Evolutionary conservation across 225 moss, liverwort and hornwort species (phyloP).

Genomic region (Physcomitrellopsis africana): DNA sequence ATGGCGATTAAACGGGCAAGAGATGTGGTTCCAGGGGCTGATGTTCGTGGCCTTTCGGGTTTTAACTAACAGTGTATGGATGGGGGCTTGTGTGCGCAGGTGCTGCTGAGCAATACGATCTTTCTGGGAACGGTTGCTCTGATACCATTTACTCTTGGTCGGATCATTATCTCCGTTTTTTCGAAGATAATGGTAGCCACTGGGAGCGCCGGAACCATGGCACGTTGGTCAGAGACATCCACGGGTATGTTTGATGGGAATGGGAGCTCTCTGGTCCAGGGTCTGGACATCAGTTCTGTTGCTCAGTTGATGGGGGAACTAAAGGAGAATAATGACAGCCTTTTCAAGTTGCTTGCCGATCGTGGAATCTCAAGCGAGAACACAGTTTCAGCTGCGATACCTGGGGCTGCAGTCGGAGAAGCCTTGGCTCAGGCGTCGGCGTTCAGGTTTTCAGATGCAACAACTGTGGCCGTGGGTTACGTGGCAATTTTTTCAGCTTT

Average conservation of each 20-base stretch:
- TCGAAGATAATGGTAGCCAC: slow-evolving; percentile 79
- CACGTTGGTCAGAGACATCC: slow-evolving; percentile 36
- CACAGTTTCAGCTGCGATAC: slow-evolving; percentile 36
- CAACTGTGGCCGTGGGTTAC: slow-evolving; percentile 93
- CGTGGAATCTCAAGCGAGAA: slow-evolving; percentile 40
- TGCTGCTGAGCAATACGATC: slow-evolving; percentile 91
- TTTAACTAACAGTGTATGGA: slow-evolving; percentile 3
- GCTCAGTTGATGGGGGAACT: slow-evolving; percentile 52
- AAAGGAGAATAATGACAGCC: slow-evolving; percentile 44
- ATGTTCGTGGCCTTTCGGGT: not conserved
- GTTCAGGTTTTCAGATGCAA: slow-evolving; percentile 87
- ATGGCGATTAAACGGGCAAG: not conserved
- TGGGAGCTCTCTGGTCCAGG: slow-evolving; percentile 32
- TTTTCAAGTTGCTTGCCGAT: slow-evolving; percentile 38
- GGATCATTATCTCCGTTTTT: slow-evolving; percentile 75
- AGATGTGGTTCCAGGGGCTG: slow-evolving; percentile 6
- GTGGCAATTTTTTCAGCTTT: slow-evolving; percentile 79
- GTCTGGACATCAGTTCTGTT: slow-evolving; percentile 37
- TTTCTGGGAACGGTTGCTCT: slow-evolving; percentile 92
- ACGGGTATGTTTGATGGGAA: slow-evolving; percentile 41
- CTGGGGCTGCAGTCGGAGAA: slow-evolving; percentile 64
- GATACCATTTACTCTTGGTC: slow-evolving; percentile 92
- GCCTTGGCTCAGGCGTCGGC: slow-evolving; percentile 64
- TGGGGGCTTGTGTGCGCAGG: slow-evolving; percentile 58
- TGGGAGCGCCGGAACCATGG: slow-evolving; percentile 40